Evolutionary conservation across 1,284 basidiomycete genomes (phyloP), one percentile per base, ranked within the genome.

Genomic region (Papiliotrema laurentii): DNA sequence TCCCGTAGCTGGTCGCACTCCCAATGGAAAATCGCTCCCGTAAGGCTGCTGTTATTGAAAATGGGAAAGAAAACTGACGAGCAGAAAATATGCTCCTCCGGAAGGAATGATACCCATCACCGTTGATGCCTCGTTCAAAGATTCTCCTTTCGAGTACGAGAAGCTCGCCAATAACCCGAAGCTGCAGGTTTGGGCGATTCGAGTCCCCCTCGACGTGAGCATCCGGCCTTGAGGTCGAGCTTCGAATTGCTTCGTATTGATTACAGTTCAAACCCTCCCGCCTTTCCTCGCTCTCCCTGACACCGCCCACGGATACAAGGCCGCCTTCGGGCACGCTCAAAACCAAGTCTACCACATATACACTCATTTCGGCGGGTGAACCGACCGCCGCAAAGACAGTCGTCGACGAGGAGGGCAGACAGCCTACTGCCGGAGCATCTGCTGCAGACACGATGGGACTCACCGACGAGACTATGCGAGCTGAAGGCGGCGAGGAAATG

Each of bases 151-250:
- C 43, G 70, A 72, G 44, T 73, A 58, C 50, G 66, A 69, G 21
- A 50, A 55, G 16, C 47, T 74, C 22, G 59, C 63, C 6, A 42
- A 34, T 9, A 61, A 63, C 44, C 53, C 56, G 3, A 63, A 60
- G 3, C 54, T 69, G 2, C 66, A 74, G 53, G 53, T 74, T 10
- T 74, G 72, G 72, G 64, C 69, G 16, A 64, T 74, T 45, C 55
- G 72, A n/a, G 58, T 67, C 9, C 72, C 72, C 0, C 38, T 47
- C 9, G 66, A 69, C 39, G 70, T 72, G 45, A 49, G 67, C 56
- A 5, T 10, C 4, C 13, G 3, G 16, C 19, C 13, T 28, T 3
- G 45, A 26, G 18, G 18, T n/a, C 14, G 22, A n/a, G 9, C 11
- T 41, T 5, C n/a, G 10, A 24, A 24, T 11, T 42, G 30, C 26